A percentile compares a stretch with the other conserved stretches of the same genome.
Evolutionary conservation across 2,329 filamentous ascomycete species (phyloP).

Genomic region (Verticillium zaregamsianum): DNA sequence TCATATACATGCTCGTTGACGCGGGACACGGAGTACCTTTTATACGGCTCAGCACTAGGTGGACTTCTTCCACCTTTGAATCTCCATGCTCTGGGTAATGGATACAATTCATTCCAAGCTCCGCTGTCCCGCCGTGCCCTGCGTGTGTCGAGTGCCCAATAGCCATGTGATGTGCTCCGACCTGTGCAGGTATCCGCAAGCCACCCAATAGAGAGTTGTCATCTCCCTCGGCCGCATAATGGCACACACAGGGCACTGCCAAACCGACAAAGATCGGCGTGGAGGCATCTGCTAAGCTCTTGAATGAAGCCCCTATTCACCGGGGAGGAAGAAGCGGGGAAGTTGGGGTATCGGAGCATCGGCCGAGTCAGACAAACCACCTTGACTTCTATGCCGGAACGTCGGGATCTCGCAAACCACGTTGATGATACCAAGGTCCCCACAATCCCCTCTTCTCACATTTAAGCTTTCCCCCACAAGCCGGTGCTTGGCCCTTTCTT

Average conservation of each 20-base stretch:
- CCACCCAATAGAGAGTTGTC: not conserved
- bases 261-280: not conserved
- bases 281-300: not conserved
- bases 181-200: constrained; percentile 2
- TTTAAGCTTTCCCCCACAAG: not conserved
- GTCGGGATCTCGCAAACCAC: not conserved
- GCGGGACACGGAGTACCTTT: too few relatives aligned
- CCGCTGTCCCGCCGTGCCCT: constrained; percentile 1
- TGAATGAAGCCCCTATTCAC: not conserved
- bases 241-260: not conserved
- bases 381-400: not conserved
- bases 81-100: not conserved
- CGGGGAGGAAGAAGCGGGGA: not conserved
- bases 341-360: not conserved
- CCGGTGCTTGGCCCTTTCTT: not conserved
- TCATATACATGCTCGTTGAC: too few relatives aligned
- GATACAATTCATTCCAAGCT: not conserved
- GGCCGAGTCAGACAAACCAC: not conserved
- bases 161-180: not conserved
- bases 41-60: too few relatives aligned
- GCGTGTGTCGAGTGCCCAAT: constrained; percentile 3
- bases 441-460: not conserved
- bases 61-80: not conserved
- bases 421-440: not conserved
- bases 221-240: not conserved